Evolutionary conservation across 1,284 basidiomycete species (phyloP).

Genomic region (Microbotryomycetes sp.): DNA sequence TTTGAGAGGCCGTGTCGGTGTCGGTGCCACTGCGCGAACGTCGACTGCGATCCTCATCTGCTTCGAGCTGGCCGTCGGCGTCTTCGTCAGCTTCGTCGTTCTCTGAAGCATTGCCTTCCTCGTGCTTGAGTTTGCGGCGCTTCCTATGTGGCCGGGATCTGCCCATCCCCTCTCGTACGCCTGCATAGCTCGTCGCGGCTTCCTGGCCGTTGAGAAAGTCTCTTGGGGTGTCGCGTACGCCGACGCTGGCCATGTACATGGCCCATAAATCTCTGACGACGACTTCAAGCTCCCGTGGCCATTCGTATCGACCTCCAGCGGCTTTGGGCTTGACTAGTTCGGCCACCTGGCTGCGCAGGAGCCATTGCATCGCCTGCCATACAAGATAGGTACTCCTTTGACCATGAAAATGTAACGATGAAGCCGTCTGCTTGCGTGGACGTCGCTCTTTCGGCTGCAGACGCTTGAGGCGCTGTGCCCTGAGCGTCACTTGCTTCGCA

Average conservation of each 20-base stretch:
- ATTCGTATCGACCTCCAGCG: conserved; percentile 2
- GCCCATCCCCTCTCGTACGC: conserved; percentile 11
- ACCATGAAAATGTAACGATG: conserved; percentile 24
- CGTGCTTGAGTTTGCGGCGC: background rate
- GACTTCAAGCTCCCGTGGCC: conserved; percentile 21
- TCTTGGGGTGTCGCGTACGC: conserved; percentile 8
- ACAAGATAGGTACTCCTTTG: conserved; percentile 16
- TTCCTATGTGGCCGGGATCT: background rate
- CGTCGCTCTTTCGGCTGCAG: conserved; percentile 15
- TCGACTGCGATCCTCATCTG: background rate
- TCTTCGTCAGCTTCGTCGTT: background rate
- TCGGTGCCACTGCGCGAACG: background rate
- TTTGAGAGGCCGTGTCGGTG: conserved; percentile 1
- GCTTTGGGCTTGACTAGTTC: conserved; percentile 1
- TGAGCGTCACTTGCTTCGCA: conserved; percentile 3
- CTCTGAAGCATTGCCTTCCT: background rate
- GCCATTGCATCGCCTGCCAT: conserved; percentile 23
- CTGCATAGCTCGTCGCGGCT: conserved; percentile 16
- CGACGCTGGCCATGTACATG: conserved; percentile 9
- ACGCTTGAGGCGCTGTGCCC: conserved; percentile 13
- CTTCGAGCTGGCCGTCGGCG: background rate
- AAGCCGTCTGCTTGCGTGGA: background rate
- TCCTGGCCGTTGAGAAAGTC: conserved; percentile 19
- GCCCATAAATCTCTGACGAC: conserved; percentile 22
- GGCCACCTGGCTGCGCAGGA: conserved; percentile 28